phyloP scores from a whole-genome alignment of 2,329 filamentous ascomycete species.

The Arachnopeziza araneosa region DNA sequence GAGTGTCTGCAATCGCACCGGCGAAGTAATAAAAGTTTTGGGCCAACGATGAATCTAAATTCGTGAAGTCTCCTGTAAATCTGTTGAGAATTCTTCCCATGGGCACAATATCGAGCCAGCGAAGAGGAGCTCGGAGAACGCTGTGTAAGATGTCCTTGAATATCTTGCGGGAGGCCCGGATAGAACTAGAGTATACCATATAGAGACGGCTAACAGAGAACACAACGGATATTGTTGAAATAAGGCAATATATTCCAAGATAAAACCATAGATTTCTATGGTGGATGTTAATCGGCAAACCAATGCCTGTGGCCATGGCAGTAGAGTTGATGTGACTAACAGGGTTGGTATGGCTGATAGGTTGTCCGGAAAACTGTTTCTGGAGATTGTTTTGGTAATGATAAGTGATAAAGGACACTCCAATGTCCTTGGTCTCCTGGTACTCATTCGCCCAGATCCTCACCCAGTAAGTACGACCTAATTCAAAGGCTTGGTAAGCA shows the following conservation, averaged over 20 bases:
- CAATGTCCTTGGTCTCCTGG: background rate
- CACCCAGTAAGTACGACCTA: background rate
- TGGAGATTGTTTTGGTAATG: background rate
- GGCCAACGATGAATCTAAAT: conserved; percentile 63
- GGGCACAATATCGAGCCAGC: conserved; percentile 73
- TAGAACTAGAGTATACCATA: conserved; percentile 41
- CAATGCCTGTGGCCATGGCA: background rate
- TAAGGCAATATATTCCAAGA: background rate
- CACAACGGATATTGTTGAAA: conserved; percentile 33
- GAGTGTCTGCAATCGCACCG: conserved; percentile 52
- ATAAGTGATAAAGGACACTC: background rate
- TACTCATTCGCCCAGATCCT: background rate
- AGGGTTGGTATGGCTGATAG: background rate
- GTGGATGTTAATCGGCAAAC: conserved; percentile 7
- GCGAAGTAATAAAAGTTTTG: conserved; percentile 57
- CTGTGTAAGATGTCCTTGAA: conserved; percentile 63
- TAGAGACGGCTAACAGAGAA: conserved; percentile 49
- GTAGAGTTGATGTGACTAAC: background rate
- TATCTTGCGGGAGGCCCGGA: conserved; percentile 62
- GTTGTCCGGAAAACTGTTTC: background rate
- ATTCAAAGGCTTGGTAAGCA: background rate
- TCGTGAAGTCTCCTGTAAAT: conserved; percentile 72
- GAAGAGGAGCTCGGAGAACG: conserved; percentile 64
- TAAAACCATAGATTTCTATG: conserved; percentile 20
- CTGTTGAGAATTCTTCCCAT: conserved; percentile 72